phyloP scores from a whole-genome alignment of 2,329 filamentous ascomycete species.

The Cladorrhinum sp. region DNA sequence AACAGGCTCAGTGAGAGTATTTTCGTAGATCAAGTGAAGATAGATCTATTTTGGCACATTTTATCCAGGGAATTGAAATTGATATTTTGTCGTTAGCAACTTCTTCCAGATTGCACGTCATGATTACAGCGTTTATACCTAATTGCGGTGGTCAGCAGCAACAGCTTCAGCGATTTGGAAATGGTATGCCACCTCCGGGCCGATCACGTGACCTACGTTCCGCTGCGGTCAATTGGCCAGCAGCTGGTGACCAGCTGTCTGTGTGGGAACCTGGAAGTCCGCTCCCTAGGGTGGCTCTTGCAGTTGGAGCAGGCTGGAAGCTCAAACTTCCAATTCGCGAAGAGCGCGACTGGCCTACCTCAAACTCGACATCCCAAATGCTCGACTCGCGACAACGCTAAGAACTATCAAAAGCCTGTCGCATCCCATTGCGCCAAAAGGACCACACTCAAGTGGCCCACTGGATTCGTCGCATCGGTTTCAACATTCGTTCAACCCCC shows the following conservation, averaged over 20 bases:
- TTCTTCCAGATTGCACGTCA: neutral
- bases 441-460: neutral
- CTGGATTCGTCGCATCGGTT: neutral
- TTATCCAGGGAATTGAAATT: neutral
- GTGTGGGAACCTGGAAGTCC: too few relatives aligned
- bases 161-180: too few relatives aligned
- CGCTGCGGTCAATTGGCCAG: too few relatives aligned
- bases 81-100: neutral
- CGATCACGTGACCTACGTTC: too few relatives aligned
- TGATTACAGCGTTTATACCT: too few relatives aligned
- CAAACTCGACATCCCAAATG: constrained; percentile 5
- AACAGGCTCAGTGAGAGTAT: neutral
- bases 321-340: constrained; percentile 13
- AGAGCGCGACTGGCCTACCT: constrained; percentile 18
- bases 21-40: neutral
- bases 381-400: constrained; percentile 9
- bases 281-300: too few relatives aligned
- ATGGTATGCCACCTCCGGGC: too few relatives aligned
- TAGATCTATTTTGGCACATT: neutral
- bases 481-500: neutral
- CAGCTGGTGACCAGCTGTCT: too few relatives aligned
- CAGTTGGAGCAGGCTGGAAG: neutral
- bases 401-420: neutral
- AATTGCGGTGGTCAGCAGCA: too few relatives aligned
- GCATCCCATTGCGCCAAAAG: neutral